These are phyloP conservation scores for Cordyceps pruinosa DNA, from an alignment of 2,329 filamentous ascomycete species.

Conservation along the genomic window DNA sequence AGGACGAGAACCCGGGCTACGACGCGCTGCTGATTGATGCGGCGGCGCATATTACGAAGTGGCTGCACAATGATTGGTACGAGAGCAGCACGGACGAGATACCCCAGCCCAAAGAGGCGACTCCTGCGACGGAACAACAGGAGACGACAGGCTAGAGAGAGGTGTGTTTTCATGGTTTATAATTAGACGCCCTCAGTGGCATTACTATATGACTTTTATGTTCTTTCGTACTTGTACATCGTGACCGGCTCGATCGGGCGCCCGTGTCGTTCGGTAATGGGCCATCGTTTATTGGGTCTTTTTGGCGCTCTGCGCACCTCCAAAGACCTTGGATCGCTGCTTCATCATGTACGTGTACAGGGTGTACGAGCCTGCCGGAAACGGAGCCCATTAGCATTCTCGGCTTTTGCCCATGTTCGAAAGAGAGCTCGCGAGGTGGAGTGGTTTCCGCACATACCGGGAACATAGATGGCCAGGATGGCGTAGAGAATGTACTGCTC, in stretches of 20 bases:
- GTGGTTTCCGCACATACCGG: slow-evolving; percentile 46
- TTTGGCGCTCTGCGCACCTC: slow-evolving; percentile 20
- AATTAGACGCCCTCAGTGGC: neutral
- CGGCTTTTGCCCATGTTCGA: slow-evolving; percentile 17
- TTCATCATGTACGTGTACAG: slow-evolving; percentile 93
- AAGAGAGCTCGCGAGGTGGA: neutral
- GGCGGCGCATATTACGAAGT: slow-evolving; percentile 56
- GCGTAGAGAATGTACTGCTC: slow-evolving; percentile 54
- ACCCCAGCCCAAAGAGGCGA: slow-evolving; percentile 17
- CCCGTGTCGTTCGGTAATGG: neutral
- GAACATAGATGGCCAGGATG: slow-evolving; percentile 70
- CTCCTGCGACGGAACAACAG: neutral
- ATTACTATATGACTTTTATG: neutral
- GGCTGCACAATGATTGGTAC: slow-evolving; percentile 63
- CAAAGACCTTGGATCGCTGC: slow-evolving; percentile 70
- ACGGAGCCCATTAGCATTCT: neutral
- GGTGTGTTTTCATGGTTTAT: neutral
- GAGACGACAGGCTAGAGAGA: neutral
- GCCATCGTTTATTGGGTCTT: slow-evolving; percentile 29
- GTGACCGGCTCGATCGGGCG: neutral
- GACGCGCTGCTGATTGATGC: slow-evolving; percentile 59
- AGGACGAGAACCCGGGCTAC: slow-evolving; percentile 66
- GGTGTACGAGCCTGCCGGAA: slow-evolving; percentile 58
- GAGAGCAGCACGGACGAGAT: slow-evolving; percentile 40
- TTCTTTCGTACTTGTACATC: neutral